Base-by-base conservation (phyloP, 148 eudicot species). In the Salicornia ramosissima region DNA sequence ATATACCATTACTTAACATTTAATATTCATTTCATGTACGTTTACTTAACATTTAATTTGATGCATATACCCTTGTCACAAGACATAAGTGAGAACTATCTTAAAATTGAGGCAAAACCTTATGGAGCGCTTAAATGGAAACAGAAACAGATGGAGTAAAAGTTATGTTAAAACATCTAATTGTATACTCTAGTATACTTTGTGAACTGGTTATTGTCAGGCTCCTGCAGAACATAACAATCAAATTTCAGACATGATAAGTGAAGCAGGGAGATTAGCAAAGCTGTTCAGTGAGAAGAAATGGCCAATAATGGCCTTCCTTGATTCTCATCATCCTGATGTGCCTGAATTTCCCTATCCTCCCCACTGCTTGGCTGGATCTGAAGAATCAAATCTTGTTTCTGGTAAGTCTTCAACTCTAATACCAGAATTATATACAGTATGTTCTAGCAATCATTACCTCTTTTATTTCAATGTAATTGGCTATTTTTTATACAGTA, bases 261-360 rank as follows among this genome's bases (percentile, higher is more conserved):
- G 80, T 49, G 92, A 90, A 80, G 80, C 96, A 31, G 83, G 72
- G 69, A 80, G 71, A 77, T 64, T 93, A 67, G 84, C 96, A 7
- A 87, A 64, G 67, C 47, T 76, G 43, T 93, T 93, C 74, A 83
- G 90, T 70, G 80, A 84, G 45, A 88, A 80, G 68, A 79, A 81
- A 50, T 88, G 95, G 96, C 98, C 98, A 6, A 69, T 93, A 28
- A 83, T 85, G 77, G 96, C 92, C 34, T 85, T 93, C 33, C 73
- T 86, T 71, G 98, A 93, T 74, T 79, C 89, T 63, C 98, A 93
- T 77, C 86, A 85, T 56, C 96, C 96, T 51, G 87, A 90, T 82
- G 70, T 84, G 40, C 98, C 96, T 31, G 98, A 93, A 72, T 91
- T 68, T 39, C 98, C 98, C 1, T 90, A 90, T 83, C 98, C 96